Base-by-base conservation (phyloP, 2,329 filamentous ascomycete genomes). In the Hypoxylon sp. region DNA sequence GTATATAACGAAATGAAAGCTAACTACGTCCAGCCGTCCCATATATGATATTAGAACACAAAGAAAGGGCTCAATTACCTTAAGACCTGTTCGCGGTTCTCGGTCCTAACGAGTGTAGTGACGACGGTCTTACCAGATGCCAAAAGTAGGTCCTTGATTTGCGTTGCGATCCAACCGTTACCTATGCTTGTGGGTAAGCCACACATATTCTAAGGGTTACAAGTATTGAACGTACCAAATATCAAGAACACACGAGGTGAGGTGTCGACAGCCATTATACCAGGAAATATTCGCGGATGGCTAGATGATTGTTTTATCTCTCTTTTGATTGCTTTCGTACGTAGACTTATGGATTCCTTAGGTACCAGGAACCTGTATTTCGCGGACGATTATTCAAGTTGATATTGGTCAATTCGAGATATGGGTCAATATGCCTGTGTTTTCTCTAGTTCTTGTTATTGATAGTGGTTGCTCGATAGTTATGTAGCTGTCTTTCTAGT, bases 81-180 rank as follows among this genome's bases (percentile, higher is more conserved):
- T 20, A 64, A n/a, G n/a, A 64, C 61, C 30, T 64, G 61, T 14
- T 64, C 61, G 22, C 61, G n/a, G 33, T 46, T 64, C 30, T 64
- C 61, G 17, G 37, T 59, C 61, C 61, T 58, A n/a, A 48, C 61
- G 5, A 33, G 25, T 3, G 61, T 51, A 13, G 49, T 64, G 33
- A 64, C 48, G 20, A 59, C 55, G 6, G 54, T 64, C 61, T 64
- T 59, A 3, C 46, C 54, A 5, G 46, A 54, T 7, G 22, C 31
- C 17, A 33, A 13, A 4, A 64, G 54, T 6, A 64, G 31, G 2
- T 64, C 61, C 31, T 64, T 64, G 31, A 64, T 20, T 17, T 59
- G 55, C 27, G 14, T 31, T 7, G 61, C 61, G 40, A 64, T 64
- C 54, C 54, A 64, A 35, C 61, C 61, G 37, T 53, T 54, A n/a